Conservation (phyloP, 1,284 basidiomycete genomes). For the Gomphus bonarii region DNA sequence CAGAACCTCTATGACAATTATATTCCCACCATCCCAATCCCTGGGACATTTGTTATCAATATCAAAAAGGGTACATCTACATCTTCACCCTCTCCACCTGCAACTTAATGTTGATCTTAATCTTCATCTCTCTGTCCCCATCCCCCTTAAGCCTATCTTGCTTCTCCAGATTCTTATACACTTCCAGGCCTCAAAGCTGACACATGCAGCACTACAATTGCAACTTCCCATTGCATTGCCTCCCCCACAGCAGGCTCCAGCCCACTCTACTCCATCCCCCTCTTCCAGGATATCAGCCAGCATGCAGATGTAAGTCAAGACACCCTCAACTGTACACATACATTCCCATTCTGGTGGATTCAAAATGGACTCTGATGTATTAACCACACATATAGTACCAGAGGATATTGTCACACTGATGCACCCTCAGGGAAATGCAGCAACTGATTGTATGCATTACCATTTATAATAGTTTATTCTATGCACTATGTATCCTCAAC, state of each 20-base stretch:
- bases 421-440: conserved; percentile 40
- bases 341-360: neutral
- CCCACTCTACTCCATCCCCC: conserved; percentile 63
- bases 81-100: too few species aligned
- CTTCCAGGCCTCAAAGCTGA: conserved; percentile 43
- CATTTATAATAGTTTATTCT: too few species aligned
- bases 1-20: conserved; percentile 60
- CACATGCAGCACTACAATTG: conserved; percentile 59
- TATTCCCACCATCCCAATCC: conserved; percentile 65
- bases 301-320: conserved; percentile 37
- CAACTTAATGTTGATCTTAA: too few species aligned
- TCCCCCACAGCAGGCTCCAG: conserved; percentile 44
- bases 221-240: too few species aligned
- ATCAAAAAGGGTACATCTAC: conserved; percentile 53
- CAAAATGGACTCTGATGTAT: neutral
- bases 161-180: neutral
- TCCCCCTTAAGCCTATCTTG: too few species aligned
- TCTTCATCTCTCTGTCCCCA: too few species aligned
- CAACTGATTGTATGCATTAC: conserved; percentile 51
- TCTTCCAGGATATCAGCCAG: conserved; percentile 62
- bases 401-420: conserved; percentile 46
- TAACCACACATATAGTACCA: conserved; percentile 41
- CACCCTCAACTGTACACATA: conserved; percentile 36
- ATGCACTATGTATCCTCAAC: too few species aligned
- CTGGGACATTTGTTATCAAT: conserved; percentile 61